Conservation (phyloP, 345 rosid species). For the Ricinus communis region DNA sequence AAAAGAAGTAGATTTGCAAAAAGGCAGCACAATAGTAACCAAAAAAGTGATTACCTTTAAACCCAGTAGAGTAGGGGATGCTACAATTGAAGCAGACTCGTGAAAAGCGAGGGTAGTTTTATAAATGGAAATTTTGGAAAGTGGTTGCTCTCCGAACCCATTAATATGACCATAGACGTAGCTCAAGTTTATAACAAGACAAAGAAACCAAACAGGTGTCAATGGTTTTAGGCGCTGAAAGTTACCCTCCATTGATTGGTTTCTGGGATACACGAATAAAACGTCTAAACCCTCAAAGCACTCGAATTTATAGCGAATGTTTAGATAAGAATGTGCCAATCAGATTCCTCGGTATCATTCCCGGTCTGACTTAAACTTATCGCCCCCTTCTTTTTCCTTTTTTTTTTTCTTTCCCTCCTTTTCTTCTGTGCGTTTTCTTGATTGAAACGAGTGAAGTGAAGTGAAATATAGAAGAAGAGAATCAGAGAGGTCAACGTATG, state of each 20-base stretch:
- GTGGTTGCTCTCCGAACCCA: slow-evolving; percentile 59
- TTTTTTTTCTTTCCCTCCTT: too few species aligned
- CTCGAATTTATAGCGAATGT: background rate
- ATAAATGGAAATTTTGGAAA: slow-evolving; percentile 58
- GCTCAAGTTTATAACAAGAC: slow-evolving; percentile 3
- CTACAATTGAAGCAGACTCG: slow-evolving; percentile 43
- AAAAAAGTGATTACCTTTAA: slow-evolving; percentile 28
- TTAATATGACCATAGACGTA: slow-evolving; percentile 26
- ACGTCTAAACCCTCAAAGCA: background rate
- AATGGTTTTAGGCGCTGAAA: background rate
- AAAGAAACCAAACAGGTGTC: background rate
- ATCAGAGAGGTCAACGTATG: too few species aligned
- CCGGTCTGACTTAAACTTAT: too few species aligned
- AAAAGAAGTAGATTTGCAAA: background rate
- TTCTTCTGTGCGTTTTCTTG: too few species aligned
- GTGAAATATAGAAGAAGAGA: too few species aligned
- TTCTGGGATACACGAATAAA: background rate
- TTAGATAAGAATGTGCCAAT: background rate
- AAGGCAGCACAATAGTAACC: too few species aligned
- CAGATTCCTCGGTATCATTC: too few species aligned
- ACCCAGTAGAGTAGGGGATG: slow-evolving; percentile 60
- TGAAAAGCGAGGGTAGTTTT: slow-evolving; percentile 40
- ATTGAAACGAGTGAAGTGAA: too few species aligned
- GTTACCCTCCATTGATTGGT: background rate
- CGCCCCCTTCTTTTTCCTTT: too few species aligned